Evolutionary conservation across 331 rosid genomes (phyloP).

Genomic region (Cydonia oblonga): DNA sequence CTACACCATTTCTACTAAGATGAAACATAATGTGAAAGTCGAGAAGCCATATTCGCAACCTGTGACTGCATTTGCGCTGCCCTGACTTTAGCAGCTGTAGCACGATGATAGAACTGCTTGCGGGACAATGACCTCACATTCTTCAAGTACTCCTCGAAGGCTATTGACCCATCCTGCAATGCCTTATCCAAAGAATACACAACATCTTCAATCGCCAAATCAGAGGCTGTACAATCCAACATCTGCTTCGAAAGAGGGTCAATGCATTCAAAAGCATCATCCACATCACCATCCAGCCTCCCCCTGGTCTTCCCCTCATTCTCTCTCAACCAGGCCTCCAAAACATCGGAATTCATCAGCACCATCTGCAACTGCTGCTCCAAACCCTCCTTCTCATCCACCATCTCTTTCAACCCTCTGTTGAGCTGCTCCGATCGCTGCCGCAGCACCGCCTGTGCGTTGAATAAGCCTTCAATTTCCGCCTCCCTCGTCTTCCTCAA

Average conservation of each 20-base stretch:
- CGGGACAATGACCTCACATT: conserved; percentile 70
- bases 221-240: conserved; percentile 64
- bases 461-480: conserved; percentile 70
- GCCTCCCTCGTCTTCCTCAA: conserved; percentile 56
- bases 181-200: conserved; percentile 79
- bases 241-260: conserved; percentile 71
- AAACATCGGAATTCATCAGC: conserved; percentile 67
- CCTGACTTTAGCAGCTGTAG: conserved; percentile 56
- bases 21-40: conserved; percentile 50
- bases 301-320: conserved; percentile 50
- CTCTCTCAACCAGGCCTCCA: conserved; percentile 74
- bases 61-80: conserved; percentile 80
- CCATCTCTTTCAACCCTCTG: conserved; percentile 66
- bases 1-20: conserved; percentile 2
- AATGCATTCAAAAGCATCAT: conserved; percentile 57
- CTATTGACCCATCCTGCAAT: conserved; percentile 54
- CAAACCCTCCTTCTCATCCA: conserved; percentile 69
- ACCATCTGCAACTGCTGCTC: conserved; percentile 89
- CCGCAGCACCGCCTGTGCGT: conserved; percentile 53
- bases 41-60: conserved; percentile 68
- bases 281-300: conserved; percentile 18
- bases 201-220: conserved; percentile 75
- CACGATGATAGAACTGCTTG: conserved; percentile 81
- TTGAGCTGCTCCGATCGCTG: conserved; percentile 47
- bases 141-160: conserved; percentile 78